Base-by-base conservation (phyloP, 202 grass and related monocot species). In the Hordeum pubiflorum region DNA sequence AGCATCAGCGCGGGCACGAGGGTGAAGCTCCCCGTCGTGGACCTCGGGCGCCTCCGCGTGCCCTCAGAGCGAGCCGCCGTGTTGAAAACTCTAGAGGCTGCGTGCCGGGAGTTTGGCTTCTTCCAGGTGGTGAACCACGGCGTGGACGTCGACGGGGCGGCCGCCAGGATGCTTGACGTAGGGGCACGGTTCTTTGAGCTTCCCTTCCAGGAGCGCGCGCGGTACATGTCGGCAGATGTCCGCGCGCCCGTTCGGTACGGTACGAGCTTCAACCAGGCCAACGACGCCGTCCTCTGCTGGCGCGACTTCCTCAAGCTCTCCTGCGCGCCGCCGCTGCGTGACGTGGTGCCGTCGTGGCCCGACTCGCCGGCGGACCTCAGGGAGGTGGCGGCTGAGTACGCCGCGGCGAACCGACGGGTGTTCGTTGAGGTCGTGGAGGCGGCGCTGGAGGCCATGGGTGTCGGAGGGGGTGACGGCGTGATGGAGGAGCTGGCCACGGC, bases 191-290 rank as follows among this genome's bases (percentile, higher is more conserved):
- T 98, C 85, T 98, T 98, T 84, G 84, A 77, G n/a, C 87, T 95
- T 27, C 85, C 90, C 9, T 74, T 85, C 6, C 17, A 70, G 12
- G 96, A 93, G 54, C 86, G 90, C 8, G 48, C 69, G 6, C 80
- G 78, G 64, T 79, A 89, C 80, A 95, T 95, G 92, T 91, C 96
- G 13, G 14, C 84, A 2, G 92, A 95, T 63, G 73, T 91, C 65
- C 52, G 82, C 5, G 61, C 74, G 0, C 44, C 84, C 1, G 90
- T 98, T 20, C 39, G 92, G 17, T 93, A 91, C 77, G 92, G 92
- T 39, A 98, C 96, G n/a, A 98, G 96, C 84, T 98, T 95, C 92
- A 98, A 98, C 86, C 90, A 93, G 92, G 83, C 76, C 18, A 85
- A 75, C 31, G 96, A 98, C 80, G 55, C 67, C 21, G 92, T 98